phyloP scores from a whole-genome alignment of 805 yeast genomes.

The Kockiozyma suomiensis region DNA sequence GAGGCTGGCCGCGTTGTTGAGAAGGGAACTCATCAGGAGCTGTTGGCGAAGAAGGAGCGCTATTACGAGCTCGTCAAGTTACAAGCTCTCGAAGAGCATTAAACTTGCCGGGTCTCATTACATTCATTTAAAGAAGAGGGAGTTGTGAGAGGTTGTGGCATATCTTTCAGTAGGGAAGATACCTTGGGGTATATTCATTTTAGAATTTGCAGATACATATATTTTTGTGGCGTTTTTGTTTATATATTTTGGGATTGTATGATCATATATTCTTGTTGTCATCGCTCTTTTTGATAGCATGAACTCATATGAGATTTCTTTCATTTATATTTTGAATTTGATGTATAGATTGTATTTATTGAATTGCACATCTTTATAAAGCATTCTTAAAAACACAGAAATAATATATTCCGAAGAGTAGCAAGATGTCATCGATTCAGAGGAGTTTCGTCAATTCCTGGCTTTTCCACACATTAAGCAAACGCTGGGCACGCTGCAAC shows the following conservation, averaged over 20 bases:
- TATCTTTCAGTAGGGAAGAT: neutral
- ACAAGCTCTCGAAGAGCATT: conserved; percentile 48
- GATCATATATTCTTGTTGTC: neutral
- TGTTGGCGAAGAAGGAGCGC: conserved; percentile 42
- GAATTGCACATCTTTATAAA: no score
- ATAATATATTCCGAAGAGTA: no score
- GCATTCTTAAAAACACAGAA: no score
- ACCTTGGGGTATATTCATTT: neutral
- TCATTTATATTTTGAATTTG: neutral
- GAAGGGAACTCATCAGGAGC: conserved; percentile 50
- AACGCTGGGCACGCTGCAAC: no score
- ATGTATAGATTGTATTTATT: no score
- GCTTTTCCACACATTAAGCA: no score
- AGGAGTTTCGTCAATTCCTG: no score
- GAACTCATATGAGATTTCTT: no score
- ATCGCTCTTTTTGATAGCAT: neutral
- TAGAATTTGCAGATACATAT: neutral
- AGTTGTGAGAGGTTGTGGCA: neutral
- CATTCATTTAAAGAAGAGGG: neutral
- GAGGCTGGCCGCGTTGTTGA: conserved; percentile 59
- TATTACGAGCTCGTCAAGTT: conserved; percentile 47
- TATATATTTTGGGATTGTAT: neutral
- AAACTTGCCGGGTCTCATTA: neutral
- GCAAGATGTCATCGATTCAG: no score
- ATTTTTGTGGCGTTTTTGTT: neutral